These are phyloP conservation scores for Dryas integrifolia DNA, from an alignment of 331 rosid species.

Conservation along the genomic window DNA sequence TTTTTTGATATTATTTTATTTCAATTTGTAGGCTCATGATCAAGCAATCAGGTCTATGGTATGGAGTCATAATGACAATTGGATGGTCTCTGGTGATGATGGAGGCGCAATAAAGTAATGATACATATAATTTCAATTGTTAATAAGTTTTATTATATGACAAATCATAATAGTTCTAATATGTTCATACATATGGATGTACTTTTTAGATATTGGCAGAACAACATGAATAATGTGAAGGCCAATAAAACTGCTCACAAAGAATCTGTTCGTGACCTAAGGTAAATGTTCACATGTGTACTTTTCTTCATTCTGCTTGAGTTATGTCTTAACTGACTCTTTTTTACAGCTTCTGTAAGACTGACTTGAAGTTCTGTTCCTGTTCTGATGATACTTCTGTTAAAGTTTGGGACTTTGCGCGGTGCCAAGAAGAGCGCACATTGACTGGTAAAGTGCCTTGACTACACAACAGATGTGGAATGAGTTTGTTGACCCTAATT, in stretches of 20 bases:
- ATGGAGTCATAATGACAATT: conserved; percentile 99
- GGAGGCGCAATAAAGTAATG: conserved; percentile 96
- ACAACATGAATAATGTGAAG: conserved; percentile 98
- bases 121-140: conserved; percentile 15
- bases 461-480: conserved; percentile 22
- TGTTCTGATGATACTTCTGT: conserved; percentile 97
- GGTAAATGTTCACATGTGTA: conserved; percentile 40
- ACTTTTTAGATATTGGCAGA: conserved; percentile 88
- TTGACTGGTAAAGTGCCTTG: conserved; percentile 93
- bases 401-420: conserved; percentile 98
- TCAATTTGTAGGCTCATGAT: conserved; percentile 81
- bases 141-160: conserved; percentile 12
- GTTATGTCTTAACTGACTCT: conserved; percentile 28
- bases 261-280: conserved; percentile 96
- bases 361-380: conserved; percentile 96
- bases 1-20: conserved; percentile 11
- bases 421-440: conserved; percentile 96
- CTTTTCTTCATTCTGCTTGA: conserved; percentile 15
- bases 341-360: conserved; percentile 84
- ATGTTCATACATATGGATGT: conserved; percentile 11
- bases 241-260: conserved; percentile 97
- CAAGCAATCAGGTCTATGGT: conserved; percentile 98
- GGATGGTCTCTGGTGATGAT: conserved; percentile 99
- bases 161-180: neutral
- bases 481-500: conserved; percentile 13